Evolutionary conservation across 2,329 filamentous ascomycete genomes (phyloP).

Genomic region (Madurella fahalii): DNA sequence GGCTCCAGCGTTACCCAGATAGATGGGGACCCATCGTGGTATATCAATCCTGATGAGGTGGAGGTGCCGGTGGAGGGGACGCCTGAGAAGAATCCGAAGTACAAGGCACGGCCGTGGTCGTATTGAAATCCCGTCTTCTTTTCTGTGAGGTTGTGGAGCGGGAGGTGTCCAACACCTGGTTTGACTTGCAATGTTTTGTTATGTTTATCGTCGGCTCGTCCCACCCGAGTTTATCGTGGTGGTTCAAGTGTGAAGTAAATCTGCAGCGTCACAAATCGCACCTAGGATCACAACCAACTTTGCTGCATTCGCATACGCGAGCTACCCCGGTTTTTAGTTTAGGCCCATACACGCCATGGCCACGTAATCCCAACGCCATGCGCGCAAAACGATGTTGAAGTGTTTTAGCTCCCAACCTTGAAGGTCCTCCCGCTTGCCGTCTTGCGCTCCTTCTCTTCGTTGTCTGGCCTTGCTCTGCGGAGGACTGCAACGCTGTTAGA

Average conservation of each 20-base stretch:
- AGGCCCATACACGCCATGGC: neutral
- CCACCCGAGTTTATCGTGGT: neutral
- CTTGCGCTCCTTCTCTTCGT: conserved; percentile 96
- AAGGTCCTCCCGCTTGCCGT: conserved; percentile 96
- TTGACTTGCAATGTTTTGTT: neutral
- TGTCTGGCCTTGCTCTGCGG: conserved; percentile 89
- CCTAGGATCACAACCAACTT: neutral
- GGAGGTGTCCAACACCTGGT: neutral
- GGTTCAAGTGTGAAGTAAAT: neutral
- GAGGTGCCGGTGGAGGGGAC: conserved; percentile 33
- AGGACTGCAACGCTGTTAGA: conserved; percentile 58
- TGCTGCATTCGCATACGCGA: conserved; percentile 31
- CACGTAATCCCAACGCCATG: neutral
- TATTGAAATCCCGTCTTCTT: conserved; percentile 23
- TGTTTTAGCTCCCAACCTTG: conserved; percentile 39
- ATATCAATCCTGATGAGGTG: conserved; percentile 37
- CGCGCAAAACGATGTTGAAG: neutral
- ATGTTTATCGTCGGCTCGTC: neutral
- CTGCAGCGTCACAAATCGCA: neutral
- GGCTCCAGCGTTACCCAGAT: conserved; percentile 39
- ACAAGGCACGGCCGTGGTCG: conserved; percentile 34
- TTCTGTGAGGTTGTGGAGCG: neutral
- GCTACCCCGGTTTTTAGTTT: conserved; percentile 3
- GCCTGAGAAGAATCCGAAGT: conserved; percentile 36
- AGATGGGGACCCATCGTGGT: conserved; percentile 37